phyloP scores from a whole-genome alignment of 2,329 filamentous ascomycete genomes.

The Pseudopithomyces chartarum region DNA sequence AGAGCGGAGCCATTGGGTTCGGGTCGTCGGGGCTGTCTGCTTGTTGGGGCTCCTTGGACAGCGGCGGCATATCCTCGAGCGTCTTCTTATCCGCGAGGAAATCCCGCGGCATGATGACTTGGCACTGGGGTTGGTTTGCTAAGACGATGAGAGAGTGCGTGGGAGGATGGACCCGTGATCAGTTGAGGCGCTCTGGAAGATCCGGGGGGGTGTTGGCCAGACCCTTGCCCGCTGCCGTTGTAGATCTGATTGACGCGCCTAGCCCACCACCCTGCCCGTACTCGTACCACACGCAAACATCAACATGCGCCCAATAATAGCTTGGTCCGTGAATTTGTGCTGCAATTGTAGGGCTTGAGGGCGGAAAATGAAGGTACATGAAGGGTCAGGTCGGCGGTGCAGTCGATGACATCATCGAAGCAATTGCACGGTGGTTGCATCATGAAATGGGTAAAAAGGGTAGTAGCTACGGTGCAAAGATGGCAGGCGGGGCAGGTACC shows the following conservation, averaged over 20 bases:
- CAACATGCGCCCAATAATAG: too few relatives aligned
- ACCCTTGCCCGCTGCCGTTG: slow-evolving; percentile 4
- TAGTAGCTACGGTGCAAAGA: not conserved
- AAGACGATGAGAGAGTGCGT: not conserved
- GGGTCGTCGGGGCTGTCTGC: slow-evolving; percentile 22
- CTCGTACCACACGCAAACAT: not conserved
- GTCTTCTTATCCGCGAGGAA: slow-evolving; percentile 44
- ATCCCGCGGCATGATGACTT: slow-evolving; percentile 50
- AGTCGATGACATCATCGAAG: too few relatives aligned
- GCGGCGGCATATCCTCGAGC: slow-evolving; percentile 42
- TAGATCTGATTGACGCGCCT: slow-evolving; percentile 1
- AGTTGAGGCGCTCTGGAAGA: not conserved
- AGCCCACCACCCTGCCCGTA: not conserved
- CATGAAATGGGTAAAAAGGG: too few relatives aligned
- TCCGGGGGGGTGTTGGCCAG: not conserved
- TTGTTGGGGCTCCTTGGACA: slow-evolving; percentile 39
- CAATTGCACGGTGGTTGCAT: too few relatives aligned
- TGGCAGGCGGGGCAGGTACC: not conserved
- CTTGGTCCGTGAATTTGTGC: too few relatives aligned
- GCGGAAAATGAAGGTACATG: too few relatives aligned
- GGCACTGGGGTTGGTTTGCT: slow-evolving; percentile 1
- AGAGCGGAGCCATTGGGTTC: slow-evolving; percentile 25
- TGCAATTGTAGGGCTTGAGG: too few relatives aligned
- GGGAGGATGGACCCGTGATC: slow-evolving; percentile 5
- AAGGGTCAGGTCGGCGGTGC: too few relatives aligned